A percentile compares a stretch with the other conserved stretches of the same genome.
Evolutionary conservation across 768 basidiomycete genomes (phyloP).

Genomic region (Amyloporia xantha): DNA sequence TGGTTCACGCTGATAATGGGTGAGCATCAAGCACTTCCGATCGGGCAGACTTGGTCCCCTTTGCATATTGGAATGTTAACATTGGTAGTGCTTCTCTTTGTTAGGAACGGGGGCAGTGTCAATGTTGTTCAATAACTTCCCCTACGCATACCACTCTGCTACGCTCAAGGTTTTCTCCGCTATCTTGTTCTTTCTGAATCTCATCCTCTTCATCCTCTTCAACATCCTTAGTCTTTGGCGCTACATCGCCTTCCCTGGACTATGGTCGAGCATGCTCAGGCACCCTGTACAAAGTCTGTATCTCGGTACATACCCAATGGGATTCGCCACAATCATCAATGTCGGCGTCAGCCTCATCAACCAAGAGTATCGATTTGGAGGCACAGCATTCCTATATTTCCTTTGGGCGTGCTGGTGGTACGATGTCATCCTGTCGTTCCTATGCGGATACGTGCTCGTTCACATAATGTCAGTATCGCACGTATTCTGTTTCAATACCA

Average conservation of each 20-base stretch:
- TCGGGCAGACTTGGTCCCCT: neutral
- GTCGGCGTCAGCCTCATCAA: constrained; percentile 30
- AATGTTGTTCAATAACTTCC: constrained; percentile 35
- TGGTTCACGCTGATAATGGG: constrained; percentile 45
- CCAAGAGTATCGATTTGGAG: constrained; percentile 31
- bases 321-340: constrained; percentile 37
- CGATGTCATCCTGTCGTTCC: constrained; percentile 37
- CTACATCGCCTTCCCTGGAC: constrained; percentile 27
- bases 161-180: constrained; percentile 29
- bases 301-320: constrained; percentile 40
- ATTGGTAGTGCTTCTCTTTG: no score
- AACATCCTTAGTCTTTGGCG: constrained; percentile 24
- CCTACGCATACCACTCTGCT: constrained; percentile 31
- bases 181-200: constrained; percentile 33
- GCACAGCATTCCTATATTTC: constrained; percentile 30
- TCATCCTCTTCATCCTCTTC: constrained; percentile 31
- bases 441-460: constrained; percentile 41
- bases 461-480: constrained; percentile 37
- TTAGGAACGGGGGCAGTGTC: constrained; percentile 34
- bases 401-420: constrained; percentile 52
- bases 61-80: neutral
- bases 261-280: constrained; percentile 25
- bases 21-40: neutral
- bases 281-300: constrained; percentile 40
- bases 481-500: neutral